Conservation (phyloP, 352 stramenopile genomes). For the Pythium aristosporum region DNA sequence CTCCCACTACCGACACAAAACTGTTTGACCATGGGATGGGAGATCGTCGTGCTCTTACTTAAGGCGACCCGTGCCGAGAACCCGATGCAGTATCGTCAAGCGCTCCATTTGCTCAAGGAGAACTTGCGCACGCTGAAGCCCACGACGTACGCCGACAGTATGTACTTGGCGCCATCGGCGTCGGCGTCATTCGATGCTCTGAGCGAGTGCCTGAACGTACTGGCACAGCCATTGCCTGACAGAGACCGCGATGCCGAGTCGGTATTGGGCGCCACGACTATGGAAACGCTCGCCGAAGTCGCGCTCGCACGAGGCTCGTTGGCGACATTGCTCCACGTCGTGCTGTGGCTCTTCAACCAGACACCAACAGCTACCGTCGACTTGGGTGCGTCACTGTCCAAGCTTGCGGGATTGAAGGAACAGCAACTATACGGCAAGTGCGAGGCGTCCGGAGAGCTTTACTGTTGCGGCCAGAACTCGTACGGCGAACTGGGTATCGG, state of each 20-base stretch:
- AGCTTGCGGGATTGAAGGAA: slow-evolving; percentile 78
- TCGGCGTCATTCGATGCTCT: slow-evolving; percentile 72
- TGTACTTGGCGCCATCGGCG: slow-evolving; percentile 79
- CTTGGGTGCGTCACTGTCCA: slow-evolving; percentile 52
- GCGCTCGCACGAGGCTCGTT: slow-evolving; percentile 69
- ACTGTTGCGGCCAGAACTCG: slow-evolving; percentile 87
- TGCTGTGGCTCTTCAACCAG: slow-evolving; percentile 74
- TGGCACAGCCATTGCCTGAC: slow-evolving; percentile 29
- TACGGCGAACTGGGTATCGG: slow-evolving; percentile 86
- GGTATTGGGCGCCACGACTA: slow-evolving; percentile 47
- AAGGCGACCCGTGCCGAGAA: slow-evolving; percentile 67
- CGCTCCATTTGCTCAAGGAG: slow-evolving; percentile 74
- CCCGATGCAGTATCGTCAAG: slow-evolving; percentile 59
- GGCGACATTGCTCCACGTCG: slow-evolving; percentile 63
- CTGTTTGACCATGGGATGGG: slow-evolving; percentile 83
- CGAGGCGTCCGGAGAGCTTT: slow-evolving; percentile 81
- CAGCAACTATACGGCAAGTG: slow-evolving; percentile 87
- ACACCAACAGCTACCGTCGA: slow-evolving; percentile 41
- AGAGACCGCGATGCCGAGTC: slow-evolving; percentile 30
- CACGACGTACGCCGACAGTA: slow-evolving; percentile 76
- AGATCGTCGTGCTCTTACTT: slow-evolving; percentile 71
- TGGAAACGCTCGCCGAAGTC: slow-evolving; percentile 78
- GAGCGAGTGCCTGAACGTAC: slow-evolving; percentile 60
- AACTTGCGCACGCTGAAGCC: slow-evolving; percentile 70
- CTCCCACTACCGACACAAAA: slow-evolving; percentile 82